Evolutionary conservation across 2,329 filamentous ascomycete species (phyloP), one percentile per base, ranked within the genome.

Genomic region (Penicillium thymicola): DNA sequence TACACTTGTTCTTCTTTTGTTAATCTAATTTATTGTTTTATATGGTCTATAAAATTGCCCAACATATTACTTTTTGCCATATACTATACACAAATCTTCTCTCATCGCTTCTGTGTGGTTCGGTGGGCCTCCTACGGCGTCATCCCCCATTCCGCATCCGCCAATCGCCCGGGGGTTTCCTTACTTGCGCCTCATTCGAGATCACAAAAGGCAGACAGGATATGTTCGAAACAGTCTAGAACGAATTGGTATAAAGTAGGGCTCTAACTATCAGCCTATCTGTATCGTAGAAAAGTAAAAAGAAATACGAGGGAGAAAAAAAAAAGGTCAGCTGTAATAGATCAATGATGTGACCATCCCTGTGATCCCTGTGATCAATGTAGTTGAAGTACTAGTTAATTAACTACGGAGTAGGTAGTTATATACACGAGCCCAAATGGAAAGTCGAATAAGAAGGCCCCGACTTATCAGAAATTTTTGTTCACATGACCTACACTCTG

Each of bases 71-170:
- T 27, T 23, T 42, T 56, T 28, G 41, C 30, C 30, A 34, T 32
- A 10, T 18, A 32, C 16, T 32, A 23, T 52, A 28, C 38, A 28
- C 32, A 41, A 34, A 40, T 36, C 47, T 47, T 40, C 44, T 47
- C 44, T 50, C 50, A 42, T 60, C 61, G 46, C 25, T 69, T 72
- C 66, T 70, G 66, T 73, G 70, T 73, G 72, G 71, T 71, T 74
- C 71, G 67, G 71, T 73, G 72, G 71, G 70, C 70, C 70, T 54
- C 59, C 63, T 40, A 36, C 64, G 67, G 67, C 70, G 70, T 72
- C 70, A 73, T 72, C 70, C 69, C 62, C 66, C 70, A 69, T 70
- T 68, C 65, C 62, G 54, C 65, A 59, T 59, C 67, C 67, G 59
- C 70, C 70, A 71, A 72, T 71, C 68, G 66, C 63, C 64, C 65